Evolutionary conservation across 495 filamentous ascomycete species (phyloP), one percentile per base, ranked within the genome.

Genomic region (Poronia punctata): DNA sequence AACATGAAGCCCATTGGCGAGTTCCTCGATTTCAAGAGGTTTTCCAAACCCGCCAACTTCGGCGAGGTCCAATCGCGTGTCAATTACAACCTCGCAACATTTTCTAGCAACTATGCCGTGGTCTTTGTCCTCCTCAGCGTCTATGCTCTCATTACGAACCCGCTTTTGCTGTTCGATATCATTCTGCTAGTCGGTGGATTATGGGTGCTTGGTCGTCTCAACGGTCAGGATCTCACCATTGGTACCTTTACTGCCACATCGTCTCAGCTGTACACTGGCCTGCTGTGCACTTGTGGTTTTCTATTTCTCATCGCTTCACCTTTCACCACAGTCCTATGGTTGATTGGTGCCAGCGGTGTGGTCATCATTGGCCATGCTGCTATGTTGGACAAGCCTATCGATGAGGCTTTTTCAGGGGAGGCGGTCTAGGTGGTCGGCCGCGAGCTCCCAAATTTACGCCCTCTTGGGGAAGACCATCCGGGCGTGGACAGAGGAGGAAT

Each of bases 391-490:
- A 95, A 95, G 75, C 90, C 90, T 25, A 95, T 97, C 74, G 92
- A 96, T 79, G 89, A 90, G 88, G 88, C 90, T 98, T 98, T 98
- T 96, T 98, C 93, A 77, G 92, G 95, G 92, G 93, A 97, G 90
- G 92, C 88, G 89, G 89, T 96, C 86, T 97, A 96, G 81, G 78
- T 89, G 88, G 88, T 95, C 88, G 89, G 85, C 88, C 88, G 88
- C 88, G 86, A 93, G 78, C 86, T 95, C 88, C 88, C 82, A 79
- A 87, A 78, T 73, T 74, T 84, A 81, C 80, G 85, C 86, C 84
- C 85, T 79, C 68, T 83, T 84, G 86, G 88, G 88, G 87, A 94
- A 95, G 88, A 94, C 87, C 87, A 89, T 82, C 85, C 53, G 77
- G 84, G 84, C 83, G 81, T 76, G 78, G 74, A 67, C 76, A 78